Conservation (phyloP, 257 asterid genomes). For the Solanum paucissectum region DNA sequence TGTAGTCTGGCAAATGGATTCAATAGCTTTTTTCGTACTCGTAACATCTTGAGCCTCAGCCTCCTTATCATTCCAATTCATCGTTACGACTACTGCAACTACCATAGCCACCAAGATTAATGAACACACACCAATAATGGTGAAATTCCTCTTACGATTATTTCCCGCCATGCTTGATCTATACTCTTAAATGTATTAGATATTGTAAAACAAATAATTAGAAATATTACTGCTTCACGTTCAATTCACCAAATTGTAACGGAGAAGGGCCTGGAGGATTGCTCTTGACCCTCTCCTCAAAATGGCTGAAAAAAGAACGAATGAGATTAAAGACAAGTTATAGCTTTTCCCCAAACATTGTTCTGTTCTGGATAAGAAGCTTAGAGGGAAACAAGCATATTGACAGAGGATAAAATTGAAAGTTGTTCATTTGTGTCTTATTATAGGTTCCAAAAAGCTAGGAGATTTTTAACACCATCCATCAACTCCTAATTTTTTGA, state of each 20-base stretch:
- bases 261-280: constrained; percentile 10
- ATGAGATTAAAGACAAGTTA: not conserved
- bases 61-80: not conserved
- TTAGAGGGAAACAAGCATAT: constrained; percentile 1
- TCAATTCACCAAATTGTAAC: not conserved
- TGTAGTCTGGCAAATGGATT: constrained; percentile 51
- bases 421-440: not conserved
- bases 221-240: not conserved
- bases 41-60: not conserved
- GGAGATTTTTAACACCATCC: not conserved
- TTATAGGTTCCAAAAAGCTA: not conserved
- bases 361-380: not conserved
- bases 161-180: constrained; percentile 33
- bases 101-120: constrained; percentile 48
- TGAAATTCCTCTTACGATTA: constrained; percentile 24
- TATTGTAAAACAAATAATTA: not conserved
- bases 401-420: not conserved
- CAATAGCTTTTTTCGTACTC: constrained; percentile 38
- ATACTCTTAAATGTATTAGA: not conserved
- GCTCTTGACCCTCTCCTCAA: constrained; percentile 9
- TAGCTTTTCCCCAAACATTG: not conserved
- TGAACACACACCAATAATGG: constrained; percentile 26
- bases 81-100: constrained; percentile 28
- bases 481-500: not conserved
- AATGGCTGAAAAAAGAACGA: not conserved